Evolutionary conservation across 1,284 basidiomycete genomes (phyloP).

Genomic region (Schizophyllum amplum): DNA sequence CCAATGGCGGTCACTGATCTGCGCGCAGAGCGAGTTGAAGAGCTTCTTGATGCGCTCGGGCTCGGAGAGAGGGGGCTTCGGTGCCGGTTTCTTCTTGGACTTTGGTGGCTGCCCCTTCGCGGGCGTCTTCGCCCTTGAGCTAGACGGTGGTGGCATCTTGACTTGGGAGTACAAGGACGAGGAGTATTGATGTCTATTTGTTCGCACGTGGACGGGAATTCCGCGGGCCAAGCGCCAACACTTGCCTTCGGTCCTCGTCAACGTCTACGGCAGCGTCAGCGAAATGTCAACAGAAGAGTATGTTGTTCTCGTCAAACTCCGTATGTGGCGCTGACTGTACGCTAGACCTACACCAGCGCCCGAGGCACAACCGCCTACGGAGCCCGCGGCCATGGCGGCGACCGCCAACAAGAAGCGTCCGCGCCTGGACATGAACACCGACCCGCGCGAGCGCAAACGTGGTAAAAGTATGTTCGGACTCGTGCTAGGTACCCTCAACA

Average conservation of each 20-base stretch:
- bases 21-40: slow-evolving; percentile 73
- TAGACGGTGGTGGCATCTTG: no score
- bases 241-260: no score
- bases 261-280: no score
- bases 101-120: neutral
- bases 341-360: slow-evolving; percentile 22
- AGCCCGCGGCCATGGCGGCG: slow-evolving; percentile 23
- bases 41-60: slow-evolving; percentile 61
- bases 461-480: slow-evolving; percentile 81
- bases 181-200: no score
- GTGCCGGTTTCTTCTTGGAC: slow-evolving; percentile 16
- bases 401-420: slow-evolving; percentile 50
- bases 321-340: no score
- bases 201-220: no score
- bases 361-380: slow-evolving; percentile 25
- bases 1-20: slow-evolving; percentile 79
- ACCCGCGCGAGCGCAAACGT: slow-evolving; percentile 49
- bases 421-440: slow-evolving; percentile 54
- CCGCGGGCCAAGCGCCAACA: no score
- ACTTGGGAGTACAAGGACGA: no score
- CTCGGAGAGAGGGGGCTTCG: slow-evolving; percentile 44
- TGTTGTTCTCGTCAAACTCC: no score
- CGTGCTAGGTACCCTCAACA: slow-evolving; percentile 70
- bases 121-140: neutral
- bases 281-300: slow-evolving; percentile 19